Percentiles rank a stretch among this genome's conserved stretches.
These are phyloP conservation scores for Exophiala sideris DNA, from an alignment of 2,329 filamentous ascomycete species.

Conservation along the genomic window DNA sequence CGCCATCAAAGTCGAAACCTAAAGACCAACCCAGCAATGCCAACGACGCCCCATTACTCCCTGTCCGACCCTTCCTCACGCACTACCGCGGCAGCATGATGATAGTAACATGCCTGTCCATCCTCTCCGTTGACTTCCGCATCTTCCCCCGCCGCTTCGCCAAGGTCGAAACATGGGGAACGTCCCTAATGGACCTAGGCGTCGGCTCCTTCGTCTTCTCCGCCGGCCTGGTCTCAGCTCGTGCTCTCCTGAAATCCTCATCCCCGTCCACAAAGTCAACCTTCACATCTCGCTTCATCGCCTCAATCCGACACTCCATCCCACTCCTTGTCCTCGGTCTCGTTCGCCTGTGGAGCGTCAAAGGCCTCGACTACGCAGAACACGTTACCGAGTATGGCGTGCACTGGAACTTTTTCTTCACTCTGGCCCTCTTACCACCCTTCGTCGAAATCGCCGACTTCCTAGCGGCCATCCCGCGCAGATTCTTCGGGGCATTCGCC, in stretches of 20 bases:
- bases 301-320: slow-evolving; percentile 73
- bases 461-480: slow-evolving; percentile 60
- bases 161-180: slow-evolving; percentile 99
- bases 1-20: slow-evolving; percentile 1
- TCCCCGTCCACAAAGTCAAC: slow-evolving; percentile 18
- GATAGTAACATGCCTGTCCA: slow-evolving; percentile 81
- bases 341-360: slow-evolving; percentile 80
- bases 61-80: slow-evolving; percentile 83
- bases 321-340: slow-evolving; percentile 78
- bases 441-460: slow-evolving; percentile 78
- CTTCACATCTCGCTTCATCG: slow-evolving; percentile 57
- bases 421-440: slow-evolving; percentile 79
- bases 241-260: slow-evolving; percentile 53
- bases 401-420: slow-evolving; percentile 99
- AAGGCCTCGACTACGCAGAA: slow-evolving; percentile 92
- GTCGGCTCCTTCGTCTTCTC: slow-evolving; percentile 98
- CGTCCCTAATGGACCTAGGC: slow-evolving; percentile 96
- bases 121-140: slow-evolving; percentile 93
- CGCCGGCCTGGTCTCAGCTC: slow-evolving; percentile 82
- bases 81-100: slow-evolving; percentile 90
- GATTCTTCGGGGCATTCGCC: slow-evolving; percentile 40
- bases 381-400: slow-evolving; percentile 97
- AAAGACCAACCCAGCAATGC: neutral
- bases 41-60: slow-evolving; percentile 7
- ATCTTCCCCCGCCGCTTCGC: slow-evolving; percentile 92